phyloP scores from a whole-genome alignment of 108 stramenopile species.

The Licmophora abbreviata region DNA sequence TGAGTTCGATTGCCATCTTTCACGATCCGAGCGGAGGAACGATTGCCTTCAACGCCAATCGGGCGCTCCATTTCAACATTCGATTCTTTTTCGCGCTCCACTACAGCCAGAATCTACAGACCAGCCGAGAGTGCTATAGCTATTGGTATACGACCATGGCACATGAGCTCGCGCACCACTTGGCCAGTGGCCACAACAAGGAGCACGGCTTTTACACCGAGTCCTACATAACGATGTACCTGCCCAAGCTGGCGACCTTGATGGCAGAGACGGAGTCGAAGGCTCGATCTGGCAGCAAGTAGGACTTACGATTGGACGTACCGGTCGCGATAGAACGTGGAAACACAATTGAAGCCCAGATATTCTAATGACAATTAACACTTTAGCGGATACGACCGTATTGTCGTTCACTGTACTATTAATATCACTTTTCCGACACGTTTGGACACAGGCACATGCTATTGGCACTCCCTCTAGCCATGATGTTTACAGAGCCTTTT shows the following conservation, averaged over 20 bases:
- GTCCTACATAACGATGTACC: constrained; percentile 31
- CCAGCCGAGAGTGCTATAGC: constrained; percentile 42
- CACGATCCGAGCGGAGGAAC: constrained; percentile 55
- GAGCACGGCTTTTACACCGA: constrained; percentile 64
- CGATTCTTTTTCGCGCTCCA: constrained; percentile 57
- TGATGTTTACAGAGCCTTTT: constrained; percentile 5
- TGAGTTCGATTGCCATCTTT: constrained; percentile 45
- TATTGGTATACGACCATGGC: constrained; percentile 59
- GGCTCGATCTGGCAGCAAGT: not conserved
- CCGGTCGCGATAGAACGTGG: no score
- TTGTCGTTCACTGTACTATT: no score
- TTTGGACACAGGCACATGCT: no score
- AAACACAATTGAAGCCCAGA: no score
- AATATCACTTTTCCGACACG: no score
- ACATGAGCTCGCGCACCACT: constrained; percentile 69
- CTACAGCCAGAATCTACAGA: constrained; percentile 11
- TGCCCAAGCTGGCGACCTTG: constrained; percentile 30
- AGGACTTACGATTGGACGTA: no score
- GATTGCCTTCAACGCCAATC: constrained; percentile 66
- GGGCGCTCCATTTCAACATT: constrained; percentile 66
- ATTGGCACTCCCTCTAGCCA: no score
- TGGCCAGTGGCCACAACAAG: constrained; percentile 59
- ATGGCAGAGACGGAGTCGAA: constrained; percentile 4
- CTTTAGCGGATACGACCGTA: no score
- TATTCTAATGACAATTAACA: no score